A percentile compares a stretch with the other conserved stretches of the same genome.
phyloP scores from a whole-genome alignment of 202 grass and related monocot species.

The Tripidium arundinaceum region DNA sequence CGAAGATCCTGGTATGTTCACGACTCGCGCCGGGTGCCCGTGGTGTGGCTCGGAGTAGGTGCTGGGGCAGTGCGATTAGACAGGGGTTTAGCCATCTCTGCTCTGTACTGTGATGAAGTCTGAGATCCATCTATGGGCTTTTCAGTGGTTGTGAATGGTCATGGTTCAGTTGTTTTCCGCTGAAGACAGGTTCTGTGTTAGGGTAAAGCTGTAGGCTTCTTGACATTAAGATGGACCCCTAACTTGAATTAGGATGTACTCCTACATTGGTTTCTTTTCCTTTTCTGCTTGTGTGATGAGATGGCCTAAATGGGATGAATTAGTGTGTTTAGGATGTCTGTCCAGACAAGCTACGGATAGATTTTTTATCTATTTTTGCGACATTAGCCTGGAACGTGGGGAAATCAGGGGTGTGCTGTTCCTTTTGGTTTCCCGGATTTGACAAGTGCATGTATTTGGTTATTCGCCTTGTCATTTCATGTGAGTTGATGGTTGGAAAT shows the following conservation, averaged over 20 bases:
- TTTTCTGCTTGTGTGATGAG: neutral
- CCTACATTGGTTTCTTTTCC: neutral
- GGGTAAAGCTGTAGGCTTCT: neutral
- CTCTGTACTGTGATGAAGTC: neutral
- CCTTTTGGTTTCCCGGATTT: neutral
- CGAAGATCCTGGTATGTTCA: conserved; percentile 75
- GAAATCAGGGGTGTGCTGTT: neutral
- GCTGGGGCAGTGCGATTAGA: neutral
- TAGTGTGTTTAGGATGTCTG: neutral
- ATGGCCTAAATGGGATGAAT: no score
- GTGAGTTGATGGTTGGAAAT: neutral
- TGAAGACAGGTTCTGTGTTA: neutral
- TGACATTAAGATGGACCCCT: neutral
- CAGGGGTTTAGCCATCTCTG: neutral
- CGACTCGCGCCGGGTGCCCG: neutral
- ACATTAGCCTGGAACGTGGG: neutral
- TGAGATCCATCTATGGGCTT: conserved; percentile 8
- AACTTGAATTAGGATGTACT: neutral
- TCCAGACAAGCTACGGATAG: neutral
- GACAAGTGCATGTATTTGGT: neutral
- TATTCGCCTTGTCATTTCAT: neutral
- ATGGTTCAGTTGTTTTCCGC: neutral
- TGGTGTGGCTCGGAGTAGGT: neutral
- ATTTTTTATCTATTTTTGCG: neutral
- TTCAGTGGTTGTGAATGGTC: neutral